Conservation (phyloP, 305 asterid species). For the Fraxinus velutina region DNA sequence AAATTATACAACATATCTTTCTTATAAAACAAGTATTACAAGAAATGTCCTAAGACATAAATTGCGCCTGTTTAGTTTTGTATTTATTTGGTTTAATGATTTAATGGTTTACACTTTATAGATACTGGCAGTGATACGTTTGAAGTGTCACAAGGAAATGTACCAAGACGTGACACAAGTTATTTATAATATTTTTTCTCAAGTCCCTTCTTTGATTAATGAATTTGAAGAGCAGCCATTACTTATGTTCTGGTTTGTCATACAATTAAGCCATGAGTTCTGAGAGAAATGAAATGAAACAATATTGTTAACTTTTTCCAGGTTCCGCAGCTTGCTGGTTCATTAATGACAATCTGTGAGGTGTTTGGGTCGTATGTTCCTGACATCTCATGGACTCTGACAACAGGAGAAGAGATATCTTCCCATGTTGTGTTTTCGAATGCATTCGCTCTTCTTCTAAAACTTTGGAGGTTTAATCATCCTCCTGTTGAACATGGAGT, state of each 20-base stretch:
- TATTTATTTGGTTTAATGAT: neutral
- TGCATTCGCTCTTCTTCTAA: conserved; percentile 90
- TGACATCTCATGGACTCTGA: conserved; percentile 57
- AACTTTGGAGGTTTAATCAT: conserved; percentile 91
- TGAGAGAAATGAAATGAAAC: neutral
- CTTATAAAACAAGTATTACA: neutral
- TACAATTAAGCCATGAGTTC: neutral
- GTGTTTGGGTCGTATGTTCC: conserved; percentile 87
- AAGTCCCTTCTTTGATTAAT: neutral
- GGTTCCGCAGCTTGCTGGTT: conserved; percentile 97
- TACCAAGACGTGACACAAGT: neutral
- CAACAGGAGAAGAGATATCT: conserved; percentile 79
- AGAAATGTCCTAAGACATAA: neutral
- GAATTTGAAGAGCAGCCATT: neutral
- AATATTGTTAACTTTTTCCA: conserved; percentile 28
- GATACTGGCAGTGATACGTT: neutral
- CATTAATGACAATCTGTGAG: conserved; percentile 88
- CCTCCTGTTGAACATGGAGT: conserved; percentile 89
- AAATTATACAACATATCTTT: neutral
- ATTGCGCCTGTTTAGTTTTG: neutral
- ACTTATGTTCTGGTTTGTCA: neutral
- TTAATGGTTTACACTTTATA: neutral
- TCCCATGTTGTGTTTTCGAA: conserved; percentile 86
- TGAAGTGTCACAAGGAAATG: neutral
- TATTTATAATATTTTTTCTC: neutral